Evolutionary conservation across 345 rosid genomes (phyloP).

Genomic region (Heritiera littoralis): DNA sequence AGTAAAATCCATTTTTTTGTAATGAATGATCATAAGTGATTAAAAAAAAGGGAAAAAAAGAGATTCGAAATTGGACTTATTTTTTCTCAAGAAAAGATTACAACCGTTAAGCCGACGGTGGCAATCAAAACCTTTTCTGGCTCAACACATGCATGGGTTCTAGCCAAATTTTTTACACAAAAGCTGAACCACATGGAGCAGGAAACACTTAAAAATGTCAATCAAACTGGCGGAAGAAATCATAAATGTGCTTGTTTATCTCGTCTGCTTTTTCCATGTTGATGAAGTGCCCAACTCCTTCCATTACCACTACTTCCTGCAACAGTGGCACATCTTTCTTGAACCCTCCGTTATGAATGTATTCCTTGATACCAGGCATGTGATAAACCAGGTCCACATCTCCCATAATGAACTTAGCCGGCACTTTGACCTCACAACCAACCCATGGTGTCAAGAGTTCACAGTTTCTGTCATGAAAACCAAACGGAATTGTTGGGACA

Average conservation of each 20-base stretch:
- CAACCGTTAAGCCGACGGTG: too few relatives aligned
- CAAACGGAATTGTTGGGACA: not conserved
- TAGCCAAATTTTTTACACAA: too few relatives aligned
- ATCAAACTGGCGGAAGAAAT: not conserved
- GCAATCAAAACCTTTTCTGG: too few relatives aligned
- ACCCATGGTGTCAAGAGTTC: slow-evolving; percentile 12
- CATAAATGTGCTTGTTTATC: slow-evolving; percentile 6
- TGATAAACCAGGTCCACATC: slow-evolving; percentile 16
- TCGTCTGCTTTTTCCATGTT: slow-evolving; percentile 13
- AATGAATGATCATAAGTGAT: too few relatives aligned
- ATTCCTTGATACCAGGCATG: slow-evolving; percentile 13
- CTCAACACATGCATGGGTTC: too few relatives aligned
- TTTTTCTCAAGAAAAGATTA: too few relatives aligned
- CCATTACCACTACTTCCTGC: slow-evolving; percentile 22
- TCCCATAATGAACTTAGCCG: slow-evolving; percentile 12
- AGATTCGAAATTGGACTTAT: too few relatives aligned
- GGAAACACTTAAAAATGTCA: too few relatives aligned
- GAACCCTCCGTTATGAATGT: slow-evolving; percentile 13
- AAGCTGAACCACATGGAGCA: too few relatives aligned
- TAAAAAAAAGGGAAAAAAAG: too few relatives aligned
- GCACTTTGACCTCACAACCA: slow-evolving; percentile 17
- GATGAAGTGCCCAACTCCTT: slow-evolving; percentile 23
- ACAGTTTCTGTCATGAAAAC: not conserved
- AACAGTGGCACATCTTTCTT: slow-evolving; percentile 17
- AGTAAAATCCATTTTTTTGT: too few relatives aligned